These are phyloP conservation scores for Acanthamoeba triangularis DNA, from an alignment of 208 protist genomes.

Conservation along the genomic window DNA sequence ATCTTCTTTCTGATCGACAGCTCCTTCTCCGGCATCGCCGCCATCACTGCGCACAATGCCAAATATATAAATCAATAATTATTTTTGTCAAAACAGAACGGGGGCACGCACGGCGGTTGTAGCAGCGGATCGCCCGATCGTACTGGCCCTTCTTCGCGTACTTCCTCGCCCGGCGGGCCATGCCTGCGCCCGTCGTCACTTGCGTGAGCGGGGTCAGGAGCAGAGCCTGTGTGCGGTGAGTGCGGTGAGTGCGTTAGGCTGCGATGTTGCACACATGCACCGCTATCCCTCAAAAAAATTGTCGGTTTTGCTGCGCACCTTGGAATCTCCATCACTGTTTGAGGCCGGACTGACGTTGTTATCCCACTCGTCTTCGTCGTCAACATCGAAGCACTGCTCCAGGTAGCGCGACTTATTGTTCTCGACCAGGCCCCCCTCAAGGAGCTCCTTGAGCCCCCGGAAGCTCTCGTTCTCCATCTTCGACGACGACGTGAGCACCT, in stretches of 20 bases:
- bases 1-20: neutral
- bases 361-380: neutral
- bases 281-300: too few relatives aligned
- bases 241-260: neutral
- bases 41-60: neutral
- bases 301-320: neutral
- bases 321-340: neutral
- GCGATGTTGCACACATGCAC: neutral
- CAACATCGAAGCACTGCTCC: neutral
- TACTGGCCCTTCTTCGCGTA: neutral
- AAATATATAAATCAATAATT: neutral
- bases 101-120: neutral
- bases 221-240: neutral
- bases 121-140: conserved; percentile 42
- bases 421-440: neutral
- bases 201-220: neutral
- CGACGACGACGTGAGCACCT: neutral
- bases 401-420: neutral
- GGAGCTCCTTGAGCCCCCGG: neutral
- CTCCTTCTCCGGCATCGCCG: conserved; percentile 27
- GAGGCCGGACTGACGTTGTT: neutral
- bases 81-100: neutral
- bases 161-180: conserved; percentile 12
- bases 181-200: neutral
- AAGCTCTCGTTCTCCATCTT: conserved; percentile 19